A percentile compares a stretch with the other conserved stretches of the same genome.
These are phyloP conservation scores for Pontederia crassipes DNA, from an alignment of 176 grass and related monocot species.

Conservation along the genomic window DNA sequence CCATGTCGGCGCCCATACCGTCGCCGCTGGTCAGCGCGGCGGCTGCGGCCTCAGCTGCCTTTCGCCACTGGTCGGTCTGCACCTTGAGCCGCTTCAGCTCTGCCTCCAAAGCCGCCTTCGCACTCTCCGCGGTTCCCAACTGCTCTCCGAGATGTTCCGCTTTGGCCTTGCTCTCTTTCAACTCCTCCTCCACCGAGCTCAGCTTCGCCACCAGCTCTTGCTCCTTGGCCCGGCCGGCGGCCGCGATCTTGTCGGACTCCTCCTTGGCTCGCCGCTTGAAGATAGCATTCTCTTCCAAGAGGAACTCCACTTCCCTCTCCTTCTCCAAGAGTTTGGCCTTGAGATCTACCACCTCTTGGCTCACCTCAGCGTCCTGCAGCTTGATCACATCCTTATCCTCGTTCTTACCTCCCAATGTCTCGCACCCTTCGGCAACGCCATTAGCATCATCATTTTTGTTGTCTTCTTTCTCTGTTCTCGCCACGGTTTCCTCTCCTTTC, in stretches of 20 bases:
- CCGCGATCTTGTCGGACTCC: constrained; percentile 9
- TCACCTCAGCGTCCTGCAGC: constrained; percentile 11
- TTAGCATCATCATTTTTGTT: background rate
- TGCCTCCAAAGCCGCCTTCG: constrained; percentile 4
- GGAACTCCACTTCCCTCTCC: constrained; percentile 36
- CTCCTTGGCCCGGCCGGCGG: constrained; percentile 7
- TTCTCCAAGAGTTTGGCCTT: constrained; percentile 49
- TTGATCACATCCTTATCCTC: constrained; percentile 10
- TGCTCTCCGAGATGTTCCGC: constrained; percentile 36
- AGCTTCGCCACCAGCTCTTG: constrained; percentile 5
- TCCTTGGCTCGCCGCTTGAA: constrained; percentile 33
- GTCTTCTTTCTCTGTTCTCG: background rate
- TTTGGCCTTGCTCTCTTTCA: constrained; percentile 17
- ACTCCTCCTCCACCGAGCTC: background rate
- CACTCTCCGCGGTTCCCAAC: constrained; percentile 18
- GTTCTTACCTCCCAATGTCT: background rate
- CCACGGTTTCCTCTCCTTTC: background rate
- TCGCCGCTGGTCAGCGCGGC: background rate
- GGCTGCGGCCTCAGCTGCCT: constrained; percentile 18
- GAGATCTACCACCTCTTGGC: constrained; percentile 22
- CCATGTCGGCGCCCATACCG: background rate
- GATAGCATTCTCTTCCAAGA: constrained; percentile 32
- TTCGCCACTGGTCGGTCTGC: constrained; percentile 22
- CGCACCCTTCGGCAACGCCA: too few species aligned
- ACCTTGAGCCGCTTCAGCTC: constrained; percentile 15